A percentile compares a stretch with the other conserved stretches of the same genome.
Evolutionary conservation across 2,329 filamentous ascomycete species (phyloP).

Genomic region (Geoglossum cookeanum): DNA sequence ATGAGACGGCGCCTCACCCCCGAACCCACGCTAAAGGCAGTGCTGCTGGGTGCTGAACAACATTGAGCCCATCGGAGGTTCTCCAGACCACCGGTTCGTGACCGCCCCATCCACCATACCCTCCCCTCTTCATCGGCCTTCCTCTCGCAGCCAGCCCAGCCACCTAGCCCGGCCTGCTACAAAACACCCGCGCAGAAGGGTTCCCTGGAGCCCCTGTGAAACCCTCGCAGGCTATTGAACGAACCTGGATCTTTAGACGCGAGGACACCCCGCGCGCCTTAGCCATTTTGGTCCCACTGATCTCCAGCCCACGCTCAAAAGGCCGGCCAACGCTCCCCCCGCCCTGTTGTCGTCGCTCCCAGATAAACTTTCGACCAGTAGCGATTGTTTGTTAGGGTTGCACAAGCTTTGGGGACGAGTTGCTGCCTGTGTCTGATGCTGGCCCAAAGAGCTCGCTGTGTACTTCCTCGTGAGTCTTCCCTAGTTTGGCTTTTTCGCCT

Average conservation of each 20-base stretch:
- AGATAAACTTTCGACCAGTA: neutral
- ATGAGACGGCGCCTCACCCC: neutral
- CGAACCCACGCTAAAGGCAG: neutral
- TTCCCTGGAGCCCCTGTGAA: neutral
- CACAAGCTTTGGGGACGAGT: slow-evolving; percentile 1
- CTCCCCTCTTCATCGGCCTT: neutral
- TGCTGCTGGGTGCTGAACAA: neutral
- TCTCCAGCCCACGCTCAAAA: neutral
- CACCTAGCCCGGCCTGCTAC: neutral
- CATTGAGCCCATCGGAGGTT: neutral
- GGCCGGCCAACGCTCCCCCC: neutral
- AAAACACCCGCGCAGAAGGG: neutral
- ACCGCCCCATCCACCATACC: neutral
- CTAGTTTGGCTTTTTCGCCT: neutral
- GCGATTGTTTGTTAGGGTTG: neutral
- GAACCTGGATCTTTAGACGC: neutral
- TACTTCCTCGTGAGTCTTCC: neutral
- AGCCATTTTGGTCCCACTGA: neutral
- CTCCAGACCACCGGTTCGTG: neutral
- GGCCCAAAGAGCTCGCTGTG: neutral
- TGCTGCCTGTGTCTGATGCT: neutral
- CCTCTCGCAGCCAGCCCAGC: neutral
- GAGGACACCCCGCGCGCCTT: neutral
- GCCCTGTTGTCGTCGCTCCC: neutral
- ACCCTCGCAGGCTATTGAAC: neutral